Percentiles rank a stretch among this genome's conserved stretches.
Evolutionary conservation across 2,329 filamentous ascomycete species (phyloP).

Genomic region (Alternaria consortialis): DNA sequence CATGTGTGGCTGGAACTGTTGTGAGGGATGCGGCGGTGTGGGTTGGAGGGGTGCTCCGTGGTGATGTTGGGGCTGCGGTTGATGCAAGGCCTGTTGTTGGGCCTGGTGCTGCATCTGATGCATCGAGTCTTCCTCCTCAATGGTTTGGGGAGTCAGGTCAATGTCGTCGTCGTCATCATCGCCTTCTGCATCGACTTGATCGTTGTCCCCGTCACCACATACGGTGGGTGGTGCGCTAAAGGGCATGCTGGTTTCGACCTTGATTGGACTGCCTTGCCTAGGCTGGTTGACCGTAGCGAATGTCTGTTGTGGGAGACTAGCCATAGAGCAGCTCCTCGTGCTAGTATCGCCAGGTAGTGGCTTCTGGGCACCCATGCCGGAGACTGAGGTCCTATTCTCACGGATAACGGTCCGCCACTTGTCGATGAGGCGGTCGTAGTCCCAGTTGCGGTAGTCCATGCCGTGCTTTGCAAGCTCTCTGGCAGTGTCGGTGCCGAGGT

Average conservation of each 20-base stretch:
- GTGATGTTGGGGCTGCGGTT: conserved; percentile 25
- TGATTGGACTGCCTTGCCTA: conserved; percentile 29
- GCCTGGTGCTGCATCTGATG: conserved; percentile 26
- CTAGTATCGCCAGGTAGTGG: conserved; percentile 35
- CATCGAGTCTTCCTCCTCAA: conserved; percentile 33
- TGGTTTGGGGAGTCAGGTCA: conserved; percentile 41
- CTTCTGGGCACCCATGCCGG: conserved; percentile 49
- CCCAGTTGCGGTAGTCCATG: conserved; percentile 52
- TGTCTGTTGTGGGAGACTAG: conserved; percentile 36
- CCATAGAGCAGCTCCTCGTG: conserved; percentile 42
- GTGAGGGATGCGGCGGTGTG: conserved; percentile 41
- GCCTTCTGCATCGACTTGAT: conserved; percentile 49
- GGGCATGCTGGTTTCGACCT: conserved; percentile 32
- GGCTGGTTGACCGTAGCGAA: conserved; percentile 30
- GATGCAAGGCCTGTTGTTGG: conserved; percentile 16
- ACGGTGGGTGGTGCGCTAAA: conserved; percentile 45
- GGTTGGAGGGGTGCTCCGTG: conserved; percentile 41
- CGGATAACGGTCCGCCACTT: conserved; percentile 51
- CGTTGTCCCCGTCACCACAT: conserved; percentile 36
- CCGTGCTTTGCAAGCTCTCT: conserved; percentile 51
- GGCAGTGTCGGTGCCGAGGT: conserved; percentile 48
- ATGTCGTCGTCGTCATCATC: conserved; percentile 49
- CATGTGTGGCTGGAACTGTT: conserved; percentile 37
- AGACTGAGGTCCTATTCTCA: conserved; percentile 36
- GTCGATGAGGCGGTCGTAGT: conserved; percentile 53